Base-by-base conservation (phyloP, 1,284 basidiomycete species). In the Cryptococcus amylolentus region DNA sequence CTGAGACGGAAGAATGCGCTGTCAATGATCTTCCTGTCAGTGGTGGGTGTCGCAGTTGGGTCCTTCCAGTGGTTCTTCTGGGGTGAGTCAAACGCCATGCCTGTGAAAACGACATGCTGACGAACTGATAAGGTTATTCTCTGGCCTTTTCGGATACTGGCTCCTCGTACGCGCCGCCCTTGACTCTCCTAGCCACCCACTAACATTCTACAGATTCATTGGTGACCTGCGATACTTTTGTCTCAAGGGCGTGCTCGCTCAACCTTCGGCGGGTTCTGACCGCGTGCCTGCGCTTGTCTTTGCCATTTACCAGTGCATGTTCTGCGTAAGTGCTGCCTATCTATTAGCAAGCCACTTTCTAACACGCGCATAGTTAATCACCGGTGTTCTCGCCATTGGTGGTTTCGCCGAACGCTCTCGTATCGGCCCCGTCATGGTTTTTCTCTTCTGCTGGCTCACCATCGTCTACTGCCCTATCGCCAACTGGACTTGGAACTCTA, bases 391-490 rank as follows among this genome's bases (percentile, higher is more conserved):
- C 64, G 91, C 91, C 16, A 82, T 91, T 51, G 93, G 94, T 67
- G 95, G 91, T 26, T 86, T 95, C 61, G 91, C 94, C 23, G 95
- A 98, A 75, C 91, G 92, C 53, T 86, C 86, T 16, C 86, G 88
- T 16, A 82, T 98, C 9, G 91, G 90, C 0, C 95, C 94, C 2
- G 79, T 91, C 57, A 80, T 95, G 50, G 83, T 94, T 59, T 97
- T 96, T 78, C 83, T 89, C 63, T 97, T 98, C 76, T 72, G 86
- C 58, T 98, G 95, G 93, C 81, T 88, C 12, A 97, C 94, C 4
- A 77, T 97, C 60, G 93, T 96, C 37, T 97, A 97, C 78, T 88
- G 91, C 70, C 90, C 91, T 8, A 88, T 94, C 66, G 91, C 91
- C 0, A 89, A 86, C 79, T 95, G 93, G 93, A 92, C 92, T 0